Evolutionary conservation across 768 basidiomycete genomes (phyloP), one percentile per base, ranked within the genome.

Genomic region (Naganishia kalamii): DNA sequence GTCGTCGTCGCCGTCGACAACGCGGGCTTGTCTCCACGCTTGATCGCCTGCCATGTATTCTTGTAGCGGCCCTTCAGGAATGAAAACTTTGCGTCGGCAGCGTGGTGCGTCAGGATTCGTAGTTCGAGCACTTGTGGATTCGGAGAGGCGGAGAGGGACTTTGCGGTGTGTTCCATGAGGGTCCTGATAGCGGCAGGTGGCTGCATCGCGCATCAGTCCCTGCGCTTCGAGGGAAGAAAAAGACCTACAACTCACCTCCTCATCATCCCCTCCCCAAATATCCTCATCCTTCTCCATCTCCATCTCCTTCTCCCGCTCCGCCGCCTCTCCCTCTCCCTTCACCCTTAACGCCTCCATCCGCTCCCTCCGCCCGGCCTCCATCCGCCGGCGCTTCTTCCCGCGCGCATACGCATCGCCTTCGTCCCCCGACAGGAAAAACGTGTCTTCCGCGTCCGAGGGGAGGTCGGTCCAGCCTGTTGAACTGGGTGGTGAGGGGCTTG

Each of bases 91-190:
- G 81, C 79, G 74, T 94, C 90, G 13, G 81, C 79, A 0, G 89
- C 87, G 71, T 93, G 84, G 70, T 94, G 91, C 11, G 92, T 87
- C 17, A 94, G 80, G 70, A 96, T 92, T 6, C 91, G 84, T 82
- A 92, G 86, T 75, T 92, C 90, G 25, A 94, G 82, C 68, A 91
- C 86, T 0, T 86, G 84, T 17, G 89, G 84, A 71, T 92, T 91
- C 1, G 87, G 85, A 0, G 90, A 88, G 7, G 84, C 78, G 27
- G 82, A 72, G 33, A 93, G 77, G 66, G 90, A 88, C 13, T 74
- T 69, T 0, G 88, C 88, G 0, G 91, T 93, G 60, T 86, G 84
- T 12, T 80, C 77, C 85, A 96, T 92, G 12, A 92, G 81, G 3
- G 83, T 82, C 52, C 83, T 63, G 85, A 85, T 17, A 86, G 87